Base-by-base conservation (phyloP, 257 asterid species). In the Striga asiatica region DNA sequence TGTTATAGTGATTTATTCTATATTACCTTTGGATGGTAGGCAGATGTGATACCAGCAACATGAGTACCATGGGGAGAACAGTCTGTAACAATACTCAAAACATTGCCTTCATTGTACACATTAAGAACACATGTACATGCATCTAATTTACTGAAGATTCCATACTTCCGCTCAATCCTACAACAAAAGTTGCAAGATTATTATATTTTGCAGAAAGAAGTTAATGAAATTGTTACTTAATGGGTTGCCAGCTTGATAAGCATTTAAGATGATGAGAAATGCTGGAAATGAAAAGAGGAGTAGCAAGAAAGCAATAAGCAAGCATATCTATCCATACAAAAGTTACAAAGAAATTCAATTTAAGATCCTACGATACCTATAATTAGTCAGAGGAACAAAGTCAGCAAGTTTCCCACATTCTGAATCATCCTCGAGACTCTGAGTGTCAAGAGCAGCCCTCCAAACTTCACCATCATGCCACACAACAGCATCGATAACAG, bases 391-490 rank as follows among this genome's bases (percentile, higher is more conserved):
- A 65, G 98, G 98, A 59, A 62, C 69, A 72, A 87, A 91, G 56
- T 77, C 85, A 23, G 95, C 85, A 35, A 91, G 97, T 66, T 74
- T 75, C 61, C 98, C 98, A 18, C 78, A 74, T 71, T 79, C 88
- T 49, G 94, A 59, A 53, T 80, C 87, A 69, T 79, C 89, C 69
- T 84, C 94, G 70, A 91, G 89, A 76, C 79, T 77, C 65, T 80
- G 88, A 10, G 98, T 84, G 77, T 91, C 98, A 69, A 91, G 86
- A 66, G 97, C 97, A 70, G 88, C 97, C 71, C 98, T 82, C 97
- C 97, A 91, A 61, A 79, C 67, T 60, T 82, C 89, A 58, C 98
- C 98, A 59, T 91, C 98, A 58, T 91, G 85, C 98, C 98, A 91
- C 45, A 87, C 97, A 39, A 91, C 98, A 66, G 95, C 98, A 81